A percentile compares a stretch with the other conserved stretches of the same genome.
phyloP scores from a whole-genome alignment of 169 alveolate species.

The Cryptosporidium sp. region DNA sequence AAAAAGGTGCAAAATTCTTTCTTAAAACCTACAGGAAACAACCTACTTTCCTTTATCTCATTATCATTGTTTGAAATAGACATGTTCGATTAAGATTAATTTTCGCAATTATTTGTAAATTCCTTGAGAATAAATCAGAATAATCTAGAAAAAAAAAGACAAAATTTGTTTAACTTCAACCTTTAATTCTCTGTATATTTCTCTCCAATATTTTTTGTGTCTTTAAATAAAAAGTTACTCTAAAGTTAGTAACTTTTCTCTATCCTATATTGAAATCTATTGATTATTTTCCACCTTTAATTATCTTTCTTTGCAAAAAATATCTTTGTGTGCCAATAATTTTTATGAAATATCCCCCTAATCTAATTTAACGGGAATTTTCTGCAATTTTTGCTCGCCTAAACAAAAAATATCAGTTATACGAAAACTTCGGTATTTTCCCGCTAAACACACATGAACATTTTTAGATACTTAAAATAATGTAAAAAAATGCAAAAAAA shows the following conservation, averaged over 20 bases:
- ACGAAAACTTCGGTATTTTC: not conserved
- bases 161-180: not conserved
- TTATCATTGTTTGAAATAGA: not conserved
- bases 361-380: not conserved
- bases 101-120: not conserved
- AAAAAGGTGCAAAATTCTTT: slow-evolving; percentile 63
- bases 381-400: not conserved
- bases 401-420: slow-evolving; percentile 2
- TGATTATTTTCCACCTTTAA: not conserved
- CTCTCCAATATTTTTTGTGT: not conserved
- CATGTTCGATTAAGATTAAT: not conserved
- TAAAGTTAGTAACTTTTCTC: not conserved
- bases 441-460: not conserved
- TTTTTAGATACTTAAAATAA: not conserved
- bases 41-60: slow-evolving; percentile 20
- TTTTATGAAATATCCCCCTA: not conserved
- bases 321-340: not conserved
- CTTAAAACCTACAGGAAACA: slow-evolving; percentile 51
- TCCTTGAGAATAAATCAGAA: no score
- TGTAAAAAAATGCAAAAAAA: not conserved
- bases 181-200: not conserved
- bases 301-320: not conserved
- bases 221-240: not conserved
- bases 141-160: not conserved
- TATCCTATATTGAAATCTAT: not conserved